These are phyloP conservation scores for Uronychia setigera DNA, from an alignment of 73 alveolate genomes.

Conservation along the genomic window DNA sequence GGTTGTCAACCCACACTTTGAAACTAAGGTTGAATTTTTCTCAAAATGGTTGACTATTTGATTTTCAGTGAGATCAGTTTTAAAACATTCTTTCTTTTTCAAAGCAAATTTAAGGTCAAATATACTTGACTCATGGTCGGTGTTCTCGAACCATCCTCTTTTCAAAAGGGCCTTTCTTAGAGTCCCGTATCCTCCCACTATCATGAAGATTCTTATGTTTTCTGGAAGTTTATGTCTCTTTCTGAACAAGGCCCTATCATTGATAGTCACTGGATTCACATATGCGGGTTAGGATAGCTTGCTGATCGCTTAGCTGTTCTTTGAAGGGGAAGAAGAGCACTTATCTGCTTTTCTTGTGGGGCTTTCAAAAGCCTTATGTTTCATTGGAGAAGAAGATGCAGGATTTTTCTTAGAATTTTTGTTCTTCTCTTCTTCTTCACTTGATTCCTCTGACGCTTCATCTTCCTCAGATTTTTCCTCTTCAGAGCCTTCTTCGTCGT, in stretches of 20 bases:
- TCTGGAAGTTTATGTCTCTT: conserved; percentile 67
- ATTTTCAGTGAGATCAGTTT: not conserved
- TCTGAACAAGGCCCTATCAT: conserved; percentile 68
- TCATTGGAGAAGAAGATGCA: too few relatives aligned
- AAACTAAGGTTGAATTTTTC: conserved; percentile 66
- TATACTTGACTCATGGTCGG: conserved; percentile 81
- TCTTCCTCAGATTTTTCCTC: not conserved
- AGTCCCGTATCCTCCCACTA: conserved; percentile 91
- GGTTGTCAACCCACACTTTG: conserved; percentile 80
- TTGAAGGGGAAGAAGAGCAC: not conserved
- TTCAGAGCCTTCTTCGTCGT: conserved; percentile 1
- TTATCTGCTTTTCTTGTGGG: too few relatives aligned
- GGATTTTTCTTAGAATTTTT: too few relatives aligned
- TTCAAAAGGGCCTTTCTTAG: conserved; percentile 75
- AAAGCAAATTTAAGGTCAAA: conserved; percentile 90
- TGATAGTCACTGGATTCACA: conserved; percentile 22
- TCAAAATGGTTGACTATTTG: conserved; percentile 82
- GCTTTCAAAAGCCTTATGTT: too few relatives aligned
- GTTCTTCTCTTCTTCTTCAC: conserved; percentile 54
- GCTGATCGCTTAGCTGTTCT: not conserved
- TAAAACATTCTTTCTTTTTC: conserved; percentile 71
- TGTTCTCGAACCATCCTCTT: conserved; percentile 97
- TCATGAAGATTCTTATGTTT: conserved; percentile 67
- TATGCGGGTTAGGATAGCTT: too few relatives aligned
- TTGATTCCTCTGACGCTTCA: conserved; percentile 46